Evolutionary conservation across 495 filamentous ascomycete species (phyloP), one percentile per base, ranked within the genome.

Genomic region (Aspergillus campestris): DNA sequence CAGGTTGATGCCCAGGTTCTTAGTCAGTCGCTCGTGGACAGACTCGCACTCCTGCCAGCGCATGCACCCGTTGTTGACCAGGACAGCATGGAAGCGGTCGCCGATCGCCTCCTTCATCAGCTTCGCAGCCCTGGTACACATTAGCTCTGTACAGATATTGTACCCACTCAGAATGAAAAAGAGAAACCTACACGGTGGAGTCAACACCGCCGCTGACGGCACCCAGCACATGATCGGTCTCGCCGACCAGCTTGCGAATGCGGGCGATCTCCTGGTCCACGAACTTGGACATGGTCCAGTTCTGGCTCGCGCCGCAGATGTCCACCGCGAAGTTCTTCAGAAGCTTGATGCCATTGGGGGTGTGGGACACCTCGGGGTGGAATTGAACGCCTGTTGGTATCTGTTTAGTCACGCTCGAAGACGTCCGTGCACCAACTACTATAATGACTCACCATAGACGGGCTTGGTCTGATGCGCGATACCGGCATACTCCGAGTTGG

Each of bases 131-230:
- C 89, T 40, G 29, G 18, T 28, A 9, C 33, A 24, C 31, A 9
- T 13, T 7, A 34, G 9, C 14, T 8, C 2, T n/a, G 30, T 6
- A 8, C 13, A n/a, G n/a, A n/a, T n/a, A n/a, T n/a, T n/a, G n/a
- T n/a, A n/a, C n/a, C n/a, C n/a, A n/a, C n/a, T n/a, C n/a, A n/a
- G n/a, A n/a, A n/a, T n/a, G n/a, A n/a, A n/a, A n/a, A n/a, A n/a
- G n/a, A n/a, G n/a, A 31, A 35, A 34, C 28, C 5, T 15, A 5
- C 28, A 75, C 92, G 4, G 92, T 98, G 7, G 78, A 84, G 60
- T 98, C 92, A 4, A 98, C 92, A 56, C 92, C 92, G 52, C 92
- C 92, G 48, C 81, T 87, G 27, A 90, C 85, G 38, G 87, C 85
- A 28, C 86, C 87, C 48, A 95, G 78, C 10, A 95, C 90, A 58